Percentiles rank a stretch among this genome's conserved stretches.
Evolutionary conservation across 164 flowering plant species (phyloP).

Genomic region (Umbilicus rupestris): DNA sequence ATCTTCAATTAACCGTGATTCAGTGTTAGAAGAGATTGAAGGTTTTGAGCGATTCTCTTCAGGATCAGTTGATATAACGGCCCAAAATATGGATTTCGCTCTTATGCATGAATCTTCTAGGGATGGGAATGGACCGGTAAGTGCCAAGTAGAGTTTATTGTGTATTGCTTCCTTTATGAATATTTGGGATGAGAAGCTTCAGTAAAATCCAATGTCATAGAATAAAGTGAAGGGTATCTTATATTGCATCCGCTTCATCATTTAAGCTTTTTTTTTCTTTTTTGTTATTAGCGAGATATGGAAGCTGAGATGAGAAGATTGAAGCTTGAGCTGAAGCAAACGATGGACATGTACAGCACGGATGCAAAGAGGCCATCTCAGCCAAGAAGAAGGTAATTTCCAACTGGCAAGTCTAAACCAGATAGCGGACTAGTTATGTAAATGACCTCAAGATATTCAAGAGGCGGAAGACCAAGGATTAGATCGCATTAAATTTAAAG

Average conservation of each 20-base stretch:
- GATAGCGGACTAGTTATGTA: not conserved
- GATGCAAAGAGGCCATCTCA: conserved; percentile 9
- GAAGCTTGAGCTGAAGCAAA: conserved; percentile 7
- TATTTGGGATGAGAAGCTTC: not conserved
- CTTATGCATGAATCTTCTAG: not conserved
- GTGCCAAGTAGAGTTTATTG: not conserved
- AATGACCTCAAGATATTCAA: not conserved
- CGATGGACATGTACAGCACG: conserved; percentile 9
- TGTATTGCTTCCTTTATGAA: not conserved
- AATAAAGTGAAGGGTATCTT: not conserved
- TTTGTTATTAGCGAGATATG: not conserved
- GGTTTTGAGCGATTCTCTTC: not conserved
- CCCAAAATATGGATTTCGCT: not conserved
- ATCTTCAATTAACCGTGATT: conserved; percentile 1
- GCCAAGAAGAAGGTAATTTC: conserved; percentile 6
- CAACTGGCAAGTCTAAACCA: not conserved
- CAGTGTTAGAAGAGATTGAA: not conserved
- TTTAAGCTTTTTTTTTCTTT: no score
- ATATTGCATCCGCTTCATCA: not conserved
- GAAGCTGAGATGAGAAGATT: conserved; percentile 11
- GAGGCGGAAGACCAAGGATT: not conserved
- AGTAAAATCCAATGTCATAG: not conserved
- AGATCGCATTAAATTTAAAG: not conserved
- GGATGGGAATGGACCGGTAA: conserved; percentile 6
- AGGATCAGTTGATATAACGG: conserved; percentile 7